Percentiles rank a stretch among this genome's conserved stretches.
Evolutionary conservation across 129 eudicot genomes (phyloP).

Genomic region (Glebionis coronaria): DNA sequence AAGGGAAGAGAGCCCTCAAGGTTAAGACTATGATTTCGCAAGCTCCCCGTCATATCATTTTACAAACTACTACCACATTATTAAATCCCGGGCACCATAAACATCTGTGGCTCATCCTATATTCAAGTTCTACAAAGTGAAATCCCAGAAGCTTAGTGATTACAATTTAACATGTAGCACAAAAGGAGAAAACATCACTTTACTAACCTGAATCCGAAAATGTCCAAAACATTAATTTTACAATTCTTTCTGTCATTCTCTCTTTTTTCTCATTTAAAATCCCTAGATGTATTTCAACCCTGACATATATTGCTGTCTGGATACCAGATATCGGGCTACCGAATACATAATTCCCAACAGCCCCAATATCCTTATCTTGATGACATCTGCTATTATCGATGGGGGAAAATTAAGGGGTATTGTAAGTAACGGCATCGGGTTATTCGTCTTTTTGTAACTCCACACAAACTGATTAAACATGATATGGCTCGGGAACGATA

Average conservation of each 20-base stretch:
- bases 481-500: slow-evolving; percentile 85
- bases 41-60: too few relatives aligned
- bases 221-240: slow-evolving; percentile 31
- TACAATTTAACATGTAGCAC: slow-evolving; percentile 15
- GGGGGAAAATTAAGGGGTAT: slow-evolving; percentile 86
- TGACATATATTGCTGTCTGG: slow-evolving; percentile 89
- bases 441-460: slow-evolving; percentile 74
- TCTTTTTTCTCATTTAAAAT: neutral
- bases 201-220: slow-evolving; percentile 23
- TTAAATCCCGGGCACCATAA: neutral
- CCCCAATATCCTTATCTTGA: slow-evolving; percentile 87
- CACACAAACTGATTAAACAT: slow-evolving; percentile 90
- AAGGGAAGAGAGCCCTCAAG: slow-evolving; percentile 30
- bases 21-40: neutral
- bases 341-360: slow-evolving; percentile 85
- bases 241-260: slow-evolving; percentile 21
- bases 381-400: slow-evolving; percentile 62
- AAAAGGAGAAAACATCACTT: slow-evolving; percentile 18
- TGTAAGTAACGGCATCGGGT: slow-evolving; percentile 67
- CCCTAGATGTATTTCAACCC: slow-evolving; percentile 88
- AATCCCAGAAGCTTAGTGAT: neutral
- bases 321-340: slow-evolving; percentile 75
- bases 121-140: neutral
- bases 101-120: neutral
- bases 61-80: too few relatives aligned